phyloP scores from a whole-genome alignment of 352 stramenopile genomes.

The Pythium volutum region DNA sequence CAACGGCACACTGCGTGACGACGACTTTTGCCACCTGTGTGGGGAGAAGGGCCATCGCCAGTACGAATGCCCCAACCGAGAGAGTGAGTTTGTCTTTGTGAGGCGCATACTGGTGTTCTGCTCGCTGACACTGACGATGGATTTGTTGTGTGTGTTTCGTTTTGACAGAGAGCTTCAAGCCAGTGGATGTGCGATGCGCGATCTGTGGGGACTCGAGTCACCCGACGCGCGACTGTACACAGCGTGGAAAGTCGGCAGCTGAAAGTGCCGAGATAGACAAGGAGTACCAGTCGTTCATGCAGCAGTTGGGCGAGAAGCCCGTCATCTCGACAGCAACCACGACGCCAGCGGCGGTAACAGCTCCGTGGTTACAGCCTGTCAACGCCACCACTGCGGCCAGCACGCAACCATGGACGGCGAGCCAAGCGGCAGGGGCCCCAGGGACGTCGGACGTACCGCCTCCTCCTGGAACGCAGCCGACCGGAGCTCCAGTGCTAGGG shows the following conservation, averaged over 20 bases:
- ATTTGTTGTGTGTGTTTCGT: conserved; percentile 26
- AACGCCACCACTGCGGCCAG: conserved; percentile 39
- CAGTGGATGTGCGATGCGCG: conserved; percentile 93
- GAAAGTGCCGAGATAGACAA: conserved; percentile 80
- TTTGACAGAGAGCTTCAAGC: conserved; percentile 63
- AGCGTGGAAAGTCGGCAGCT: conserved; percentile 72
- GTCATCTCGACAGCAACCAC: conserved; percentile 60
- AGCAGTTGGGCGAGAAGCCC: conserved; percentile 79
- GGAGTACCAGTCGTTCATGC: conserved; percentile 87
- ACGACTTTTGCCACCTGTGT: conserved; percentile 98
- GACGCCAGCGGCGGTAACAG: conserved; percentile 26
- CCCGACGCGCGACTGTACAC: conserved; percentile 96
- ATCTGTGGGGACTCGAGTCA: conserved; percentile 98
- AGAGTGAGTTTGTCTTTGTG: conserved; percentile 53
- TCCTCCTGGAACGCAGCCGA: conserved; percentile 27
- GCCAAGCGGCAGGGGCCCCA: conserved; percentile 41
- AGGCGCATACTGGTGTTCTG: not conserved
- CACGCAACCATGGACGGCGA: conserved; percentile 62
- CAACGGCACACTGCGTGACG: conserved; percentile 98
- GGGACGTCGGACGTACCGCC: conserved; percentile 30
- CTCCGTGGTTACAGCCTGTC: conserved; percentile 65
- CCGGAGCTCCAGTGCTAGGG: conserved; percentile 19
- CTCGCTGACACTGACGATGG: not conserved
- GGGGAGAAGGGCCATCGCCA: conserved; percentile 97
- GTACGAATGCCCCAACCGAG: conserved; percentile 95